Evolutionary conservation across 495 filamentous ascomycete species (phyloP), one percentile per base, ranked within the genome.

Genomic region (Cercophora scortea): DNA sequence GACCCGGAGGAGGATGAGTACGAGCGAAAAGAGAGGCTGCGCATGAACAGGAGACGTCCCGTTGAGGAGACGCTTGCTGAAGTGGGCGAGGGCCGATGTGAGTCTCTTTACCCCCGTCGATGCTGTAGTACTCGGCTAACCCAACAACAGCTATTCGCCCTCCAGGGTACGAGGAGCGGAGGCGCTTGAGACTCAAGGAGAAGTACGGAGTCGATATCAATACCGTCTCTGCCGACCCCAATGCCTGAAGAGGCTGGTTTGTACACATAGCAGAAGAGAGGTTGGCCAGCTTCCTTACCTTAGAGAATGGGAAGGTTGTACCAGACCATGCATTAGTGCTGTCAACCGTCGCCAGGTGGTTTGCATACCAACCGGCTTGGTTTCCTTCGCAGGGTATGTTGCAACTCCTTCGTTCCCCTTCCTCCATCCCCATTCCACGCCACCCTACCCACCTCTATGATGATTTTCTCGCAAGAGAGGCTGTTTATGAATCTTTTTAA

Each of bases 71-170:
- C 88, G 8, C 71, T 97, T 50, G 75, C 80, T 9, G 78, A 91
- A 52, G 52, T 97, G 50, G 94, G 94, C 32, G 94, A 99, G 75
- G 89, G 90, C 54, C 79, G 91, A 81, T 88, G 90, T 93, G 77
- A 59, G 78, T 57, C 34, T 38, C 15, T 39, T 34, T 53, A 36
- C 13, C 32, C 44, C 16, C 19, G 1, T 17, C 34, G 13, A 18
- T 39, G 3, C 11, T 12, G 15, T 7, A 19, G 35, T 5, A 17
- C 12, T 11, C 46, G 12, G 40, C 71, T 79, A 57, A 75, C 51
- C 25, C 1, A 45, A 13, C 38, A 10, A 50, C 49, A 96, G 92
- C 88, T 19, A 88, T 98, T 53, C 79, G 85, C 54, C 89, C 77
- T 32, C 85, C 87, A 12, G 89, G 89, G 25, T 98, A 95, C 55